Conservation (phyloP, 2,329 filamentous ascomycete genomes). For the Trichoderma endophyticum region DNA sequence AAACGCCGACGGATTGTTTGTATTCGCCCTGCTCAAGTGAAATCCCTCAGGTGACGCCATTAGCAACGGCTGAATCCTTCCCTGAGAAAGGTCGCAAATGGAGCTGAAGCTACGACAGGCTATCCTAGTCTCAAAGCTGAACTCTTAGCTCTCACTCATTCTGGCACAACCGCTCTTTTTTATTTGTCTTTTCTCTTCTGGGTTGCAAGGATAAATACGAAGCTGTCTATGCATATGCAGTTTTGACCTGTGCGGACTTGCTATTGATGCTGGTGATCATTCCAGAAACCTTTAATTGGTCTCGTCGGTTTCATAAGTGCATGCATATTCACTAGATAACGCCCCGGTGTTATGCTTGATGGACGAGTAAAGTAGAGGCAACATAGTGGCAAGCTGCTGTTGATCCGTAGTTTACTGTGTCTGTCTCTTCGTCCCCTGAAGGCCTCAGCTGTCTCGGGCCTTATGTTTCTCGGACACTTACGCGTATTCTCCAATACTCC, state of each 20-base stretch:
- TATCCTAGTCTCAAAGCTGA: neutral
- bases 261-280: neutral
- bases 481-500: neutral
- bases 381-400: neutral
- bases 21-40: neutral
- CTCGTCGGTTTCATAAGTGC: neutral
- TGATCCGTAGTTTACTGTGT: neutral
- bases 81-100: neutral
- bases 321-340: neutral
- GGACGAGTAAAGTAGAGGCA: neutral
- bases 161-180: neutral
- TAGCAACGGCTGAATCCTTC: neutral
- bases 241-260: neutral
- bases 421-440: neutral
- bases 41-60: neutral
- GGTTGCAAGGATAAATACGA: neutral
- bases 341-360: neutral
- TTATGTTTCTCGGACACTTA: neutral
- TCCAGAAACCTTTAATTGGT: neutral
- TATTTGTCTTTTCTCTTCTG: neutral
- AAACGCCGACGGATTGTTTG: neutral
- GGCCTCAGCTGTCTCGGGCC: neutral
- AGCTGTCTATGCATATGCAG: neutral
- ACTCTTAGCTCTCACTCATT: neutral
- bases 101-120: neutral